Evolutionary conservation across 768 basidiomycete species (phyloP).

Genomic region (Lentinus brumalis): DNA sequence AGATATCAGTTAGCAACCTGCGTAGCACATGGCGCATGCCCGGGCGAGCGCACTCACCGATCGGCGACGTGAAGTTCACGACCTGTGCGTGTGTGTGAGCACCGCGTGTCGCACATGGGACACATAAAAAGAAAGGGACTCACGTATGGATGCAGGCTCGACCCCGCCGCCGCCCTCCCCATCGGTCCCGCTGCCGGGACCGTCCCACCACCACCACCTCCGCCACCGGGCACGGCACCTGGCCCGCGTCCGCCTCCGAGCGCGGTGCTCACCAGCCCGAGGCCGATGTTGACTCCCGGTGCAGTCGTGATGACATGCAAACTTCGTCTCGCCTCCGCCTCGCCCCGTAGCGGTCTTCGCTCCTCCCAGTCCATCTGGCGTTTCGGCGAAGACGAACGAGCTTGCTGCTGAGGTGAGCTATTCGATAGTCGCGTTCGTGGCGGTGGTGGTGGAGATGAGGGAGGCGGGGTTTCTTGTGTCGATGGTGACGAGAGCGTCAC

Average conservation of each 20-base stretch:
- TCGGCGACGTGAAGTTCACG: constrained; percentile 42
- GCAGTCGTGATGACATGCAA: constrained; percentile 8
- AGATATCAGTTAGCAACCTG: not conserved
- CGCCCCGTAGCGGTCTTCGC: not conserved
- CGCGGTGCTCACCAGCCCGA: constrained; percentile 4
- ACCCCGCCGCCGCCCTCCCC: constrained; percentile 3
- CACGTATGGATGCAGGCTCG: constrained; percentile 35
- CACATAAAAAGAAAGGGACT: constrained; percentile 7
- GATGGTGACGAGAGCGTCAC: constrained; percentile 1
- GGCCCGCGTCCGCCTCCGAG: constrained; percentile 1
- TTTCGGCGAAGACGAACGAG: constrained; percentile 8
- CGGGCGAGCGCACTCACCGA: constrained; percentile 29
- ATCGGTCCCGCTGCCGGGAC: not conserved
- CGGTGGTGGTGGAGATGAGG: not conserved
- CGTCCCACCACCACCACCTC: not conserved
- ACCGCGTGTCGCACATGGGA: not conserved
- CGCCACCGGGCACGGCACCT: not conserved
- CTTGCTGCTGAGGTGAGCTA: too few species aligned
- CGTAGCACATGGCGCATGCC: not conserved
- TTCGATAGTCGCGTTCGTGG: not conserved
- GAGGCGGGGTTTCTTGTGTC: not conserved
- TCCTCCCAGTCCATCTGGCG: constrained; percentile 19
- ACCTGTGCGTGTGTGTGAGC: constrained; percentile 21
- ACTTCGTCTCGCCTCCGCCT: not conserved
- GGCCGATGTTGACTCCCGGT: not conserved